phyloP scores from a whole-genome alignment of 257 asterid species.

The Solanum ossicruentum region DNA sequence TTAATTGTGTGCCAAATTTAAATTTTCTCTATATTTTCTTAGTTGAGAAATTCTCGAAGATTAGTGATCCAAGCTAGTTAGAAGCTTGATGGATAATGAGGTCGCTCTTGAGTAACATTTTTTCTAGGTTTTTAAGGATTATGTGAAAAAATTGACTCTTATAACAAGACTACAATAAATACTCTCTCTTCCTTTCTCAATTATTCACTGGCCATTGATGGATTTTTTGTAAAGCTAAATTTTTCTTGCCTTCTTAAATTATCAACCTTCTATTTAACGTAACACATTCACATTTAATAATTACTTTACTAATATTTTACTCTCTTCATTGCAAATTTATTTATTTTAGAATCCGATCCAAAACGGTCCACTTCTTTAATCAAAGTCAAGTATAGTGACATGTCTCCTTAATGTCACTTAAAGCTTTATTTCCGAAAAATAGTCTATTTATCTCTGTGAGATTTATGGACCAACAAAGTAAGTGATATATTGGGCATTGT shows the following conservation, averaged over 20 bases:
- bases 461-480: too few species aligned
- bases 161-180: background rate
- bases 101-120: background rate
- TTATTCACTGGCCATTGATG: background rate
- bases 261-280: background rate
- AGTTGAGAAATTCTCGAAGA: background rate
- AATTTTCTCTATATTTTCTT: rapidly evolving
- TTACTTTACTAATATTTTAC: background rate
- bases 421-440: too few species aligned
- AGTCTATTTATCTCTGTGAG: too few species aligned
- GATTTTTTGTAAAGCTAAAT: background rate
- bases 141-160: background rate
- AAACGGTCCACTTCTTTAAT: too few species aligned
- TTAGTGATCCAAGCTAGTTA: background rate
- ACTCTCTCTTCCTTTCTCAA: background rate
- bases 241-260: background rate
- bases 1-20: background rate
- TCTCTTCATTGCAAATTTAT: too few species aligned
- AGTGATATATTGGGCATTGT: background rate
- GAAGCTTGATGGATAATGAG: background rate
- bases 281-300: background rate
- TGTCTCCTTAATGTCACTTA: too few species aligned
- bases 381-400: too few species aligned
- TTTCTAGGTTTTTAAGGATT: background rate
- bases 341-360: too few species aligned